A percentile compares a stretch with the other conserved stretches of the same genome.
These are phyloP conservation scores for Sanghuangporus weigelae DNA, from an alignment of 1,284 basidiomycete species.

Conservation along the genomic window DNA sequence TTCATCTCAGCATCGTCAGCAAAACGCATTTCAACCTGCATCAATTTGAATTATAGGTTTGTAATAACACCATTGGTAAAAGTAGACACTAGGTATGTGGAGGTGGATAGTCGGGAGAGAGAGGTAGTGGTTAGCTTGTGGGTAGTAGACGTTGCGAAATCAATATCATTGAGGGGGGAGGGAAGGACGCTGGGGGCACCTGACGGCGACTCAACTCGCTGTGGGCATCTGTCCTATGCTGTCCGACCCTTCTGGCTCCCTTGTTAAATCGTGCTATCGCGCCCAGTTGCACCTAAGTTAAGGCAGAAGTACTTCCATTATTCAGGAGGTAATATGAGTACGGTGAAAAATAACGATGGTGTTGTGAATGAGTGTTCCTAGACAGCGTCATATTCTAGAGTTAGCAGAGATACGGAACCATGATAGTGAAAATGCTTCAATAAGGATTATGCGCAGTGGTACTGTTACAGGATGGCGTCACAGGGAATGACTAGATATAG, in stretches of 20 bases:
- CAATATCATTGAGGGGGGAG: neutral
- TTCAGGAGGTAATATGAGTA: neutral
- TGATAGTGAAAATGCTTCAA: too few relatives aligned
- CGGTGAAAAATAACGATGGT: neutral
- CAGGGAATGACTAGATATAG: too few relatives aligned
- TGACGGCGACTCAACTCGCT: slow-evolving; percentile 17
- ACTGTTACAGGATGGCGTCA: too few relatives aligned
- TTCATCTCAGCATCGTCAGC: slow-evolving; percentile 1
- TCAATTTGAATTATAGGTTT: slow-evolving; percentile 5
- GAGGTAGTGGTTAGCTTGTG: neutral
- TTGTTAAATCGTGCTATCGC: neutral
- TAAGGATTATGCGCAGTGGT: too few relatives aligned
- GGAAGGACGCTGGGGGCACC: neutral
- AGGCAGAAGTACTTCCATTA: neutral
- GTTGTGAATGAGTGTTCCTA: neutral
- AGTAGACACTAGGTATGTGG: neutral
- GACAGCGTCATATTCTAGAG: neutral
- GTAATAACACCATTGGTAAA: slow-evolving; percentile 3
- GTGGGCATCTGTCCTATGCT: neutral
- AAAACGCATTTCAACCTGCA: slow-evolving; percentile 18
- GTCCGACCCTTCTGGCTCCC: neutral
- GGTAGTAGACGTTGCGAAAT: neutral
- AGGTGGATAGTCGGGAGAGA: neutral
- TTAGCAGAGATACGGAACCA: too few relatives aligned
- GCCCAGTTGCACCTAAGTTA: neutral